Base-by-base conservation (phyloP, 495 filamentous ascomycete genomes). In the Penicillium coprophilum region DNA sequence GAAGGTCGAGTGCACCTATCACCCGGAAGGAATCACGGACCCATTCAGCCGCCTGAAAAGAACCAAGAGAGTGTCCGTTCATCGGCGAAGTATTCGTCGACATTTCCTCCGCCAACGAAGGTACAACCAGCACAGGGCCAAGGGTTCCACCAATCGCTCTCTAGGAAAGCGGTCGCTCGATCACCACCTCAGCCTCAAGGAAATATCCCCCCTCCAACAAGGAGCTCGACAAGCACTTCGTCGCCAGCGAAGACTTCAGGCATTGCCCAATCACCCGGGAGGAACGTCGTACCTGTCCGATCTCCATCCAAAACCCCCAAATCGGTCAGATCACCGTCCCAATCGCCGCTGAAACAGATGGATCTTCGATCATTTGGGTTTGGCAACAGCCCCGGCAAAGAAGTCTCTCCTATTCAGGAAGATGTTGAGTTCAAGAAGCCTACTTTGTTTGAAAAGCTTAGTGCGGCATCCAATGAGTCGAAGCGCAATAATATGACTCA, bases 371-470 rank as follows among this genome's bases (percentile, higher is more conserved):
- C 47, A 6, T 50, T 50, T n/a, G 47, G 47, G 5, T 50, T 50
- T 38, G 30, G 21, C 21, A 43, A 19, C 6, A 45, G 31, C 20
- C 7, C 9, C 5, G 12, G 10, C 17, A 43, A 15, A n/a, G 40
- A 21, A 36, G 27, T 47, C 1, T 46, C 47, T 30, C 1, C 56
- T 13, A 46, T 32, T 1, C 50, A 55, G 19, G 53, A 59, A 17
- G 52, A 19, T 4, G 30, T 50, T 11, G 54, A 62, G 3, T 50
- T 56, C 46, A 53, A 46, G 36, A 53, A 46, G 10, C 40, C 51
- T 34, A n/a, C 12, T 31, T 36, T 45, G 39, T 12, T 45, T 23
- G 51, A 53, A 1, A 53, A 23, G 28, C 51, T 45, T n/a, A 34
- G 10, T 4, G 51, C 51, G 13, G 51, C 23, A 27, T 52, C 46